These are phyloP conservation scores for Neostapfia colusana DNA, from an alignment of 176 grass and related monocot genomes.

Conservation along the genomic window DNA sequence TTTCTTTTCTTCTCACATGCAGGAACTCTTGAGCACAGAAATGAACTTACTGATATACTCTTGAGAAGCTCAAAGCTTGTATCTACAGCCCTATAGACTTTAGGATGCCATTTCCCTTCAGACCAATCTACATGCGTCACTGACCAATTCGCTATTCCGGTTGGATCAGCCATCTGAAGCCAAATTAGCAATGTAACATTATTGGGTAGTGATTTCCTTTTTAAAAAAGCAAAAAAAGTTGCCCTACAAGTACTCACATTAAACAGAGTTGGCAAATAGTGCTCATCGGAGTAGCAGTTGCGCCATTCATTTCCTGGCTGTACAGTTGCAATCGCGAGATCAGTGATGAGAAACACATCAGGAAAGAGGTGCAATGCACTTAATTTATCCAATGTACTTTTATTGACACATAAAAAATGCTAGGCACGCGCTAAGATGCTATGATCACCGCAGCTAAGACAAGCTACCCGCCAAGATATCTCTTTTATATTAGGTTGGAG, in stretches of 20 bases:
- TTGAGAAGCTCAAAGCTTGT: constrained; percentile 80
- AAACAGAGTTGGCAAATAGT: constrained; percentile 87
- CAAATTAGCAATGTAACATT: neutral
- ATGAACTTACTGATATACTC: constrained; percentile 64
- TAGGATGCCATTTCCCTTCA: constrained; percentile 97
- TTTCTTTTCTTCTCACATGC: neutral
- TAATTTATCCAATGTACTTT: neutral
- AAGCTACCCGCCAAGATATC: neutral
- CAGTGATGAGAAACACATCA: constrained; percentile 16
- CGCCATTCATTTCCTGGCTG: constrained; percentile 86
- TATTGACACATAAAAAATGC: neutral
- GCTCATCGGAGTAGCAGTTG: constrained; percentile 92
- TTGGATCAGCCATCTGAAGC: constrained; percentile 83
- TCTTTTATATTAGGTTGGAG: neutral
- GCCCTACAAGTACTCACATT: constrained; percentile 50
- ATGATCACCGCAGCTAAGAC: neutral
- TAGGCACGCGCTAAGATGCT: neutral
- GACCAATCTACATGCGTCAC: constrained; percentile 96
- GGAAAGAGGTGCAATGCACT: neutral
- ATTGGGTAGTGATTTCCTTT: neutral
- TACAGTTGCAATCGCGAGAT: constrained; percentile 45
- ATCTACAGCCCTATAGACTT: constrained; percentile 70
- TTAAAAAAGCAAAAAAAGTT: neutral
- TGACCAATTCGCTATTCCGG: constrained; percentile 88
- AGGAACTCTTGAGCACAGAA: constrained; percentile 5